Evolutionary conservation across 2,329 filamentous ascomycete genomes (phyloP).

Genomic region (Pleomassaria siparia): DNA sequence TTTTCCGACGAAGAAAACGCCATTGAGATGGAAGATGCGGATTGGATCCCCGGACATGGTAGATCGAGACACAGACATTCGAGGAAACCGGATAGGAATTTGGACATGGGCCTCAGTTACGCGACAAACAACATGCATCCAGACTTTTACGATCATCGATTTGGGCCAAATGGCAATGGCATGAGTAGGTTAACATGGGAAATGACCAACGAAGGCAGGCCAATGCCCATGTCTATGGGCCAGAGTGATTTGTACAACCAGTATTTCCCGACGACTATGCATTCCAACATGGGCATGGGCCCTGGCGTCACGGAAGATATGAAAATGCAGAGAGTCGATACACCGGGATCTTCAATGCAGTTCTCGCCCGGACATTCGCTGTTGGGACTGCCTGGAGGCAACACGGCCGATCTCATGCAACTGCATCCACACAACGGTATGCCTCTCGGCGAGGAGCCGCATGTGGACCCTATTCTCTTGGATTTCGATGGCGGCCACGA

Average conservation of each 20-base stretch:
- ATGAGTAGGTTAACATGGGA: conserved; percentile 55
- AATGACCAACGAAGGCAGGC: conserved; percentile 53
- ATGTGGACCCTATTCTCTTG: conserved; percentile 47
- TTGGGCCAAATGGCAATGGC: conserved; percentile 28
- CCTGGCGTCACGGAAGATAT: conserved; percentile 38
- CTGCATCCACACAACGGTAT: conserved; percentile 30
- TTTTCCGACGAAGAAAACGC: conserved; percentile 42
- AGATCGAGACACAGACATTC: conserved; percentile 22
- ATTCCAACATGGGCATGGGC: conserved; percentile 40
- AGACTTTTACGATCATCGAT: conserved; percentile 31
- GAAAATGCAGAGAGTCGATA: conserved; percentile 46
- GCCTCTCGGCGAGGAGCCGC: conserved; percentile 37
- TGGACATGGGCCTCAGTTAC: conserved; percentile 26
- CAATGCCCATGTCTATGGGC: conserved; percentile 50
- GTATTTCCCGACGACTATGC: conserved; percentile 55
- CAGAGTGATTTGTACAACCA: conserved; percentile 49
- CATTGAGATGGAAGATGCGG: conserved; percentile 46
- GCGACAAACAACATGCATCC: conserved; percentile 22
- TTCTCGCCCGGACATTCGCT: conserved; percentile 36
- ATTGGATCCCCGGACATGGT: conserved; percentile 38
- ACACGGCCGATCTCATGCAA: conserved; percentile 40
- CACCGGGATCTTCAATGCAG: conserved; percentile 26
- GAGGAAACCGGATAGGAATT: conserved; percentile 13
- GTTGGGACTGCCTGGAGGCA: conserved; percentile 44
- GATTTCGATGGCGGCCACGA: conserved; percentile 31